Evolutionary conservation across 2,329 filamentous ascomycete species (phyloP).

Genomic region (Botrytis elliptica): DNA sequence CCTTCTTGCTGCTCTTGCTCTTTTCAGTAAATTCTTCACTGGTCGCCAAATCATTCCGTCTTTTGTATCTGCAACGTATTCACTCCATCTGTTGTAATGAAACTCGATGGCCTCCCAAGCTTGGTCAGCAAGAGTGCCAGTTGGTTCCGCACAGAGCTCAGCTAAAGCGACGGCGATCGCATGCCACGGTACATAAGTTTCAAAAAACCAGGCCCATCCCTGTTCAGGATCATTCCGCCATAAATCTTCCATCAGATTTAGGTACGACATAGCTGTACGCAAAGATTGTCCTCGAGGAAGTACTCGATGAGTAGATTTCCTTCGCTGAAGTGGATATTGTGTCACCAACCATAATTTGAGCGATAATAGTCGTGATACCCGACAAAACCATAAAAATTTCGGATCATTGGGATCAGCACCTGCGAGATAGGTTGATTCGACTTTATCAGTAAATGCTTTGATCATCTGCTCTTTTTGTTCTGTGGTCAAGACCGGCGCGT

Average conservation of each 20-base stretch:
- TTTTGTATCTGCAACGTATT: slow-evolving; percentile 50
- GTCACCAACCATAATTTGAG: slow-evolving; percentile 47
- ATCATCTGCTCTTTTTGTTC: slow-evolving; percentile 22
- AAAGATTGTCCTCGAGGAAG: slow-evolving; percentile 31
- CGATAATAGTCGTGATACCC: slow-evolving; percentile 16
- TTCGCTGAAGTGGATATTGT: slow-evolving; percentile 43
- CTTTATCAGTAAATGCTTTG: slow-evolving; percentile 13
- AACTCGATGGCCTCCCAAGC: slow-evolving; percentile 52
- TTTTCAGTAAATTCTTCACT: slow-evolving; percentile 52
- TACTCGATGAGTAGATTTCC: neutral
- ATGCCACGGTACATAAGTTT: slow-evolving; percentile 55
- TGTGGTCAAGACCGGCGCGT: neutral
- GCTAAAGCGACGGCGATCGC: slow-evolving; percentile 53
- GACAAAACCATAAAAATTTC: neutral
- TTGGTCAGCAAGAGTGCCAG: slow-evolving; percentile 24
- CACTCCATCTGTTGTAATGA: slow-evolving; percentile 46
- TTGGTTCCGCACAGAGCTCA: slow-evolving; percentile 50
- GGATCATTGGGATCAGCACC: slow-evolving; percentile 1
- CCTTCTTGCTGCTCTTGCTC: slow-evolving; percentile 45
- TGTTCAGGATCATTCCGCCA: slow-evolving; percentile 31
- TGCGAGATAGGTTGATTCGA: slow-evolving; percentile 15
- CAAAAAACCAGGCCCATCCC: slow-evolving; percentile 50
- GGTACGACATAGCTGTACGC: slow-evolving; percentile 47
- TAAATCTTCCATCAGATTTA: slow-evolving; percentile 16
- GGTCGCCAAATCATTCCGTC: slow-evolving; percentile 54